These are phyloP conservation scores for Tardiomyces digboiensis DNA, from an alignment of 1,139 yeast genomes.

Conservation along the genomic window DNA sequence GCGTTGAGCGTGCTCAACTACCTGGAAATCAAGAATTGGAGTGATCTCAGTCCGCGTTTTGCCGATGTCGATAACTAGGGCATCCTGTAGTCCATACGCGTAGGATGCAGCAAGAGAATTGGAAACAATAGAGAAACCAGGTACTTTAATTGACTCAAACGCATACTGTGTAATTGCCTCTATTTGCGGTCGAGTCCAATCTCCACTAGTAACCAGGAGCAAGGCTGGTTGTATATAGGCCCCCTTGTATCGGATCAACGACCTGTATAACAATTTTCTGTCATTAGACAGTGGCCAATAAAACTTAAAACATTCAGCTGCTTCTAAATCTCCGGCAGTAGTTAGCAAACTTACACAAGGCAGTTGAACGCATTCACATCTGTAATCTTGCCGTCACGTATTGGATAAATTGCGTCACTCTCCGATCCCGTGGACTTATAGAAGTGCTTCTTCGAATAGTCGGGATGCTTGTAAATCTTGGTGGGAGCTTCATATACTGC, in stretches of 20 bases:
- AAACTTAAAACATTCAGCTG: constrained; percentile 27
- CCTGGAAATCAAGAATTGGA: constrained; percentile 66
- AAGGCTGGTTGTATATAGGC: constrained; percentile 30
- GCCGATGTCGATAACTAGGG: constrained; percentile 79
- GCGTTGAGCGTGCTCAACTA: constrained; percentile 44
- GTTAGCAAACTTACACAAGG: constrained; percentile 29
- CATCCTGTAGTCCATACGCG: constrained; percentile 54
- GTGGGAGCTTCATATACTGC: constrained; percentile 74
- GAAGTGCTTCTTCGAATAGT: constrained; percentile 25
- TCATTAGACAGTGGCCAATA: constrained; percentile 31
- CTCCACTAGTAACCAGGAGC: constrained; percentile 50
- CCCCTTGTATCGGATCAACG: neutral
- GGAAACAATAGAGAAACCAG: constrained; percentile 66
- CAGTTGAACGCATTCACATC: constrained; percentile 65
- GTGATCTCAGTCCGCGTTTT: constrained; percentile 62
- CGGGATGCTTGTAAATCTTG: constrained; percentile 49
- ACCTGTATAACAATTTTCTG: constrained; percentile 33
- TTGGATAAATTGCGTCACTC: constrained; percentile 47
- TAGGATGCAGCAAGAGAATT: constrained; percentile 61
- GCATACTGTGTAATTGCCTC: constrained; percentile 68
- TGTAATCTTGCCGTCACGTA: constrained; percentile 51
- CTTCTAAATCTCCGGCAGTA: neutral
- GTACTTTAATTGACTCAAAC: constrained; percentile 63
- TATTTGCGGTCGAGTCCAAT: constrained; percentile 59
- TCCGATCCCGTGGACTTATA: constrained; percentile 34